These are phyloP conservation scores for Geum urbanum DNA, from an alignment of 306 rosid genomes.

Conservation along the genomic window DNA sequence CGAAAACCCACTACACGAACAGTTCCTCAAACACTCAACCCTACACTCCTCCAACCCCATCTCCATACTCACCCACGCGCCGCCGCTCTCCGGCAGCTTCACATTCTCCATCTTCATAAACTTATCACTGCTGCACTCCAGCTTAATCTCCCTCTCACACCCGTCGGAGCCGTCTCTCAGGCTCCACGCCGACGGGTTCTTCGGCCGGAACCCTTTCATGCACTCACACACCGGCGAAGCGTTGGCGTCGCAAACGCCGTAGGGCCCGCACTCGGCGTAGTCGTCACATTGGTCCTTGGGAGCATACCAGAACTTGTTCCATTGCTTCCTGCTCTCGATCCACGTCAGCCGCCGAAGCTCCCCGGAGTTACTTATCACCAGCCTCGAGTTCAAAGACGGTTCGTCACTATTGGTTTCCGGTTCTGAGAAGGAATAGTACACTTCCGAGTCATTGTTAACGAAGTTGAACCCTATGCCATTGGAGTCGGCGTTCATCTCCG, in stretches of 20 bases:
- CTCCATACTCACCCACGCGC: conserved; percentile 36
- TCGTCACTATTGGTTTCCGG: no score
- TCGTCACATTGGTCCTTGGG: conserved; percentile 59
- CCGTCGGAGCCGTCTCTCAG: conserved; percentile 74
- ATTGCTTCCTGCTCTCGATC: conserved; percentile 30
- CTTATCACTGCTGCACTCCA: conserved; percentile 44
- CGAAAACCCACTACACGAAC: conserved; percentile 62
- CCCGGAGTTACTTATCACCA: conserved; percentile 32
- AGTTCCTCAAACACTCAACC: conserved; percentile 39
- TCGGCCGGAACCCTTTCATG: conserved; percentile 55
- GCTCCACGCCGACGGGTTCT: conserved; percentile 50
- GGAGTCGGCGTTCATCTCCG: conserved; percentile 42
- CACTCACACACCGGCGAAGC: conserved; percentile 67
- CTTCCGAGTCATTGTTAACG: conserved; percentile 25
- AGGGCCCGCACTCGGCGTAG: conserved; percentile 54
- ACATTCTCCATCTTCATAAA: conserved; percentile 33
- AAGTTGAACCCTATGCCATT: conserved; percentile 35
- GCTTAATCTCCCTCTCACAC: conserved; percentile 48
- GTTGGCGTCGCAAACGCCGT: conserved; percentile 51
- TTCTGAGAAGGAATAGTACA: conserved; percentile 41
- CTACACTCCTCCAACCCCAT: conserved; percentile 44
- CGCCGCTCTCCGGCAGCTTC: conserved; percentile 61
- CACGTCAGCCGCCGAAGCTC: conserved; percentile 39
- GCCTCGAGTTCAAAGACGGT: conserved; percentile 31
- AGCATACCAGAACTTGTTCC: conserved; percentile 60